Percentiles rank a stretch among this genome's conserved stretches.
phyloP scores from a whole-genome alignment of 305 asterid species.

The Ruellia speciosa region DNA sequence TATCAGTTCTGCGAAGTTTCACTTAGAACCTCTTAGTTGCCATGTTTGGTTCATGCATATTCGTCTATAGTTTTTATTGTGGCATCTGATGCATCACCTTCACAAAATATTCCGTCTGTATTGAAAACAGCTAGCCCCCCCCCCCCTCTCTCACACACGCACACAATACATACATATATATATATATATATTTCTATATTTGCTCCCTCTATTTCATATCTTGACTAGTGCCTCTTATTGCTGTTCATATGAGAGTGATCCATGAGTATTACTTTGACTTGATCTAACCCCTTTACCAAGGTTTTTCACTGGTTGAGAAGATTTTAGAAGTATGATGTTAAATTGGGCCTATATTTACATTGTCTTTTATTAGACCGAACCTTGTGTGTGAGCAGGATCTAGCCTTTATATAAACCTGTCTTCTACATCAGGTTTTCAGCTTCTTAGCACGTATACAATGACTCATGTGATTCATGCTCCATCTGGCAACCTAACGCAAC shows the following conservation, averaged over 20 bases:
- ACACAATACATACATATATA: no score
- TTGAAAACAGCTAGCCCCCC: neutral
- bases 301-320: neutral
- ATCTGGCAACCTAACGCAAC: no score
- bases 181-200: neutral
- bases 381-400: no score
- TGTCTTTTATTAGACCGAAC: no score
- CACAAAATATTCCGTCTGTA: neutral
- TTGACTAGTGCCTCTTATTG: neutral
- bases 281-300: neutral
- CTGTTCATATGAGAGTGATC: neutral
- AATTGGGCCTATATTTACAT: neutral
- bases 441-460: no score
- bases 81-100: neutral
- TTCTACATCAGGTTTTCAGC: no score
- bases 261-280: neutral
- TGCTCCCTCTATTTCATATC: neutral
- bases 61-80: neutral
- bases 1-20: neutral
- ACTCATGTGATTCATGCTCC: no score
- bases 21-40: neutral
- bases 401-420: no score
- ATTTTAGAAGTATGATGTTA: neutral
- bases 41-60: neutral
- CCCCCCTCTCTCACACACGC: neutral